Evolutionary conservation across 257 asterid species (phyloP), one percentile per base, ranked within the genome.

Genomic region (Parsonsia alboflavescens): DNA sequence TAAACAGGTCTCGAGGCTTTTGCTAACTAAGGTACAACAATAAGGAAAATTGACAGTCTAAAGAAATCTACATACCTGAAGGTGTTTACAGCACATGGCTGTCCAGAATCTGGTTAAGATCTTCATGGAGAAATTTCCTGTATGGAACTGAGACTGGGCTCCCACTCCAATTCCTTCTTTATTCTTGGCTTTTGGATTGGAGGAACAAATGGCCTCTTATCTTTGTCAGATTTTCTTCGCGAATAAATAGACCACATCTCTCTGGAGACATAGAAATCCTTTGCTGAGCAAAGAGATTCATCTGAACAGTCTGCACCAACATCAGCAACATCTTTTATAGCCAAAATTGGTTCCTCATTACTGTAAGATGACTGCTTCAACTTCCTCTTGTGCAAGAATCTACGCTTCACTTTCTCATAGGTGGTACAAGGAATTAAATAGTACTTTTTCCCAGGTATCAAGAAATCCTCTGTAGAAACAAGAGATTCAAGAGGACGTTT

Each of bases 361-460:
- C 75, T 73, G 59, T 79, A 57, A 7, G 39, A n/a, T 41, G 41
- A 22, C 17, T 12, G 44, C 8, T 46, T 65, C 59, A 41, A 15
- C 42, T 78, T 78, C 44, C 58, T 73, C 62, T 73, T 78, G 42
- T 57, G n/a, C 61, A 80, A 61, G 79, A 68, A 81, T 71, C 75
- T 85, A 15, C 74, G 90, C 71, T 85, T 88, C 83, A 92, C 19
- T 81, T 87, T 89, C 85, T 85, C 86, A 71, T 85, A 73, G 5
- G 91, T 77, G 15, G 88, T 77, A 56, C 78, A 77, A 9, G 88
- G 86, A 28, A 90, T 75, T 36, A 89, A 53, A 15, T 75, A 83
- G 81, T 93, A 90, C 36, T 93, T 90, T n/a, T 77, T 58, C 54
- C 96, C 97, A 0, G 93, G 97, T 15, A 83, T 59, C 82, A 93